Percentiles rank a stretch among this genome's conserved stretches.
phyloP scores from a whole-genome alignment of 2,329 filamentous ascomycete genomes.

The Colletotrichum spaethianum region DNA sequence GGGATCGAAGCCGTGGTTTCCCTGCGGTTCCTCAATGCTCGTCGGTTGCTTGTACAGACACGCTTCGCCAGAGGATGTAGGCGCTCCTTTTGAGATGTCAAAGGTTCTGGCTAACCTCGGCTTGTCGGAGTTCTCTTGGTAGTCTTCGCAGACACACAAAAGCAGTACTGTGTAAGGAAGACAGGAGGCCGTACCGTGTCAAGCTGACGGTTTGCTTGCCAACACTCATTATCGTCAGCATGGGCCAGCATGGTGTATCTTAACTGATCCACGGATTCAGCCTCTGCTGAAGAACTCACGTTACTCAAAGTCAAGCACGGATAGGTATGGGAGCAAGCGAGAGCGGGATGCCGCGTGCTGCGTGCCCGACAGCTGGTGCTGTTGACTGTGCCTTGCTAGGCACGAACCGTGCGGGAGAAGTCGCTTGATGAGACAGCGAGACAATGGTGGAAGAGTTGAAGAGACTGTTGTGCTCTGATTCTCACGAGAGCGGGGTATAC shows the following conservation, averaged over 20 bases:
- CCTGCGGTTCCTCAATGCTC: neutral
- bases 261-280: neutral
- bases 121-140: neutral
- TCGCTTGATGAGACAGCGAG: slow-evolving; percentile 31
- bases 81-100: neutral
- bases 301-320: slow-evolving; percentile 14
- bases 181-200: neutral
- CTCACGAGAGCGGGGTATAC: neutral
- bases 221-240: neutral
- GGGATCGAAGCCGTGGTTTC: neutral
- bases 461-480: neutral
- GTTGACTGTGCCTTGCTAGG: neutral
- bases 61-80: neutral
- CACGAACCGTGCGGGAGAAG: neutral
- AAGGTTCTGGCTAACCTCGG: too few species aligned
- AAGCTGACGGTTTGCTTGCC: neutral
- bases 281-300: neutral
- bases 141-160: neutral
- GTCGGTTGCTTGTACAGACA: neutral
- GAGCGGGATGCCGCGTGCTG: slow-evolving; percentile 4
- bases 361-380: slow-evolving; percentile 7
- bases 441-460: neutral
- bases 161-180: neutral
- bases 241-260: neutral
- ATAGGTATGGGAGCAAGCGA: slow-evolving; percentile 1